phyloP scores from a whole-genome alignment of 129 eudicot genomes.

The Smallanthus sonchifolius region DNA sequence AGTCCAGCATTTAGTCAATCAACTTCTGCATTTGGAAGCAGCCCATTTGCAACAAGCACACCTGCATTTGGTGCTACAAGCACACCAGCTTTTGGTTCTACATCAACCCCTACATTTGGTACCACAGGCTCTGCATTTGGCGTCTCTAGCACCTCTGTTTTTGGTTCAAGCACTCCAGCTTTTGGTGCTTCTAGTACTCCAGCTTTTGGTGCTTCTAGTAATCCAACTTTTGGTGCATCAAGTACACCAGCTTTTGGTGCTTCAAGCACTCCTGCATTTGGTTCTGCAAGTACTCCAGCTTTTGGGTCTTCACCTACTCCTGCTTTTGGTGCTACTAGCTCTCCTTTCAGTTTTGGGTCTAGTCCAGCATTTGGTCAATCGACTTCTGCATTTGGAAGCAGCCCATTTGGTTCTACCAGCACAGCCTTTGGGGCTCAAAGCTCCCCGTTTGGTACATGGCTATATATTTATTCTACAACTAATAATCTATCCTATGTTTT shows the following conservation, averaged over 20 bases:
- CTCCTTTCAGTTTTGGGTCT: slow-evolving; percentile 64
- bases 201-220: slow-evolving; percentile 43
- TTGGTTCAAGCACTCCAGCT: slow-evolving; percentile 42
- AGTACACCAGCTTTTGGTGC: slow-evolving; percentile 64
- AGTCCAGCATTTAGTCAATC: too few species aligned
- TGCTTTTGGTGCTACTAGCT: slow-evolving; percentile 57
- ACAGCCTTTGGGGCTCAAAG: slow-evolving; percentile 73
- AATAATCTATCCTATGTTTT: not conserved
- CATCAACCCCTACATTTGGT: slow-evolving; percentile 42
- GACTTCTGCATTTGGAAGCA: slow-evolving; percentile 70
- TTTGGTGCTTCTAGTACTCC: slow-evolving; percentile 42
- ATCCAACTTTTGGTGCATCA: slow-evolving; percentile 50
- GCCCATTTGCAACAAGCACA: too few species aligned
- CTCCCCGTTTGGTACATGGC: slow-evolving; percentile 62
- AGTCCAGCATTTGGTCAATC: slow-evolving; percentile 71
- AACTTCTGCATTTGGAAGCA: too few species aligned
- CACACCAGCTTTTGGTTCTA: slow-evolving; percentile 42
- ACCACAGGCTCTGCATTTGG: slow-evolving; percentile 52
- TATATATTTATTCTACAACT: slow-evolving; percentile 12
- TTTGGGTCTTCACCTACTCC: slow-evolving; percentile 52
- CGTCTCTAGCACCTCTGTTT: slow-evolving; percentile 34
- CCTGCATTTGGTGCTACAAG: too few species aligned
- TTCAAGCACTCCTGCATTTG: slow-evolving; percentile 42
- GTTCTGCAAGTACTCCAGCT: slow-evolving; percentile 42
- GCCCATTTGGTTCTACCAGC: slow-evolving; percentile 57